These are phyloP conservation scores for Pleodorina starrii DNA, from an alignment of 139 green algal species.

Conservation along the genomic window DNA sequence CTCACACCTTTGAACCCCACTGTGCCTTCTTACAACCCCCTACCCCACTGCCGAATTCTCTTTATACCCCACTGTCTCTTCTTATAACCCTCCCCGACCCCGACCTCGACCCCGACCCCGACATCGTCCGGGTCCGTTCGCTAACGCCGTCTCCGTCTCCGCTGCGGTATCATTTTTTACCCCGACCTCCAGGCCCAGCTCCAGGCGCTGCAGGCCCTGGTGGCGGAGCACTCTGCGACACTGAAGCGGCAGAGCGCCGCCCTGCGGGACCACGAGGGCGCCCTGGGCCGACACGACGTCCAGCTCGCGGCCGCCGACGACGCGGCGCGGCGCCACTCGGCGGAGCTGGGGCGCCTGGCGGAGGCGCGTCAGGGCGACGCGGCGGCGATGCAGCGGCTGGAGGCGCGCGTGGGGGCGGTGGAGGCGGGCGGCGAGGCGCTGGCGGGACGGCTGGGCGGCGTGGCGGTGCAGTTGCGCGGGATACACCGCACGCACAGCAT, in stretches of 20 bases:
- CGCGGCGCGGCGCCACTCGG: not conserved
- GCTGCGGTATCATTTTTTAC: no score
- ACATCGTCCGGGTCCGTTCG: no score
- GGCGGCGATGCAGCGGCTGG: not conserved
- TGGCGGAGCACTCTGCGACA: not conserved
- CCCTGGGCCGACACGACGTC: not conserved
- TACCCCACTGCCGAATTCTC: no score
- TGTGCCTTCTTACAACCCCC: no score
- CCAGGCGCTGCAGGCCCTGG: not conserved
- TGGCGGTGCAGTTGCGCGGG: slow-evolving; percentile 1
- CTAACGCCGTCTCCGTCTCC: no score
- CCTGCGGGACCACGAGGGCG: not conserved
- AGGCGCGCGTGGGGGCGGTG: not conserved
- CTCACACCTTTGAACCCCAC: no score
- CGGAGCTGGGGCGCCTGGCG: not conserved
- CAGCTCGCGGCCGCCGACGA: not conserved
- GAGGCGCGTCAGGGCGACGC: not conserved
- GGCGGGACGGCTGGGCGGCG: not conserved
- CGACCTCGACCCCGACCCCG: no score
- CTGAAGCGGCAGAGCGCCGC: not conserved
- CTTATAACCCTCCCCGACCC: no score
- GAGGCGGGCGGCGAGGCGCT: not conserved
- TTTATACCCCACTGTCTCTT: no score
- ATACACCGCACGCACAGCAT: slow-evolving; percentile 20
- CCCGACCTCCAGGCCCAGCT: slow-evolving; percentile 1